Percentiles rank a stretch among this genome's conserved stretches.
These are phyloP conservation scores for Mixia osmundae DNA, from an alignment of 1,284 basidiomycete species.

Conservation along the genomic window DNA sequence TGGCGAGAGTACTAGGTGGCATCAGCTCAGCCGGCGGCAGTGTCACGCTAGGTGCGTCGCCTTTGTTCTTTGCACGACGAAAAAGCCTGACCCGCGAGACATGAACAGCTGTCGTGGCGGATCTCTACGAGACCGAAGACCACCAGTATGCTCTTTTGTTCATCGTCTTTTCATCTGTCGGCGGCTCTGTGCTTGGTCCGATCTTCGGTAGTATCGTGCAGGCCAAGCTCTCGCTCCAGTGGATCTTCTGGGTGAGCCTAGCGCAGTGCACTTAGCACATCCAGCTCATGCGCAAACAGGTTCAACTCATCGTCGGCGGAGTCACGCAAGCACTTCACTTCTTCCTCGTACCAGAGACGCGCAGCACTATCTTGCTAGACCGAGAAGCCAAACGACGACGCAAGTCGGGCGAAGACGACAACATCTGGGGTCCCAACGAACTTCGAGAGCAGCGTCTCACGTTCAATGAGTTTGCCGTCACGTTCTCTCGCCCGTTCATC, in stretches of 20 bases:
- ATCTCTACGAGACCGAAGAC: constrained; percentile 20
- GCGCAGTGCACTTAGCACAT: too few relatives aligned
- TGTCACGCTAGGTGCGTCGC: constrained; percentile 25
- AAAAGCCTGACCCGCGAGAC: too few relatives aligned
- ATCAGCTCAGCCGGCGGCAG: constrained; percentile 23
- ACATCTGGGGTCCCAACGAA: constrained; percentile 23
- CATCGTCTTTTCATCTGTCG: constrained; percentile 21
- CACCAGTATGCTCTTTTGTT: constrained; percentile 21
- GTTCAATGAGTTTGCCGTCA: constrained; percentile 18
- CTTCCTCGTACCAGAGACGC: constrained; percentile 25
- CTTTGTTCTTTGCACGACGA: constrained; percentile 10
- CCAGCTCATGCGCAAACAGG: constrained; percentile 6
- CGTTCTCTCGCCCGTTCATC: constrained; percentile 22
- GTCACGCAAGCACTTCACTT: constrained; percentile 23
- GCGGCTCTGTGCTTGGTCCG: constrained; percentile 14
- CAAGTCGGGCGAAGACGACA: constrained; percentile 16
- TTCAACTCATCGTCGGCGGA: constrained; percentile 24
- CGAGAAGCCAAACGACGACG: constrained; percentile 23
- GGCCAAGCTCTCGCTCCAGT: constrained; percentile 3
- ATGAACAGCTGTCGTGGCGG: constrained; percentile 23
- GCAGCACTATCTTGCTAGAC: constrained; percentile 23
- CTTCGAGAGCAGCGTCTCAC: constrained; percentile 20
- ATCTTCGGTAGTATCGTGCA: constrained; percentile 7
- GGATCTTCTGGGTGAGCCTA: constrained; percentile 4
- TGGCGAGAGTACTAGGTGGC: constrained; percentile 21